Base-by-base conservation (phyloP, 345 rosid genomes). In the Euphorbia lathyris region DNA sequence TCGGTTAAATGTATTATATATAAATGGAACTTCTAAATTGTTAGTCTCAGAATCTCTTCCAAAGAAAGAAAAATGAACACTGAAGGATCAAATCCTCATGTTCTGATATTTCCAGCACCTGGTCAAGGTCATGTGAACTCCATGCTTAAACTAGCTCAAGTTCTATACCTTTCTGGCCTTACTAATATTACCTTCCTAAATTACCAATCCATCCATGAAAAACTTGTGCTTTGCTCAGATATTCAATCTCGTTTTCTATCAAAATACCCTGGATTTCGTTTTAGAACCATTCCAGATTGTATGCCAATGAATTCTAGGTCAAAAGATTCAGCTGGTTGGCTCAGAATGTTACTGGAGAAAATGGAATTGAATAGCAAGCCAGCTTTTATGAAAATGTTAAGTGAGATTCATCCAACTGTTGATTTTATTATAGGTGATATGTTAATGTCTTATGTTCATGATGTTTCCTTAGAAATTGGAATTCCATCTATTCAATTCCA, bases 71-170 rank as follows among this genome's bases (percentile, higher is more conserved):
- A 40, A 8, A 40, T 40, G 43, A 40, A 9, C 1, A 40, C 1
- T 40, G 43, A 40, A 40, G 11, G 43, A 25, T 40, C 43, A 40
- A 27, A 68, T 11, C 78, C 80, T 32, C 83, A 84, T 52, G 76
- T 92, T 2, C 76, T 89, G 9, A 69, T 88, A 9, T 86, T 86
- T 51, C 93, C 90, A 0, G 29, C 85, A 16, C 96, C 92, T 10
- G 62, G 69, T 13, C 89, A 90, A 29, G 88, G 90, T 58, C 92
- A 91, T 57, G 85, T 90, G 12, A 92, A 78, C 83, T 72, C 87
- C 67, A 80, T 85, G 89, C 78, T 92, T 34, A 87, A 86, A 73
- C 82, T 89, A 3, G 85, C 89, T 11, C 85, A 88, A 71, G 84
- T 88, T 19, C 74, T 92, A 40, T 40, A 40, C 43, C 43, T 40